Percentiles rank a stretch among this genome's conserved stretches.
Conservation (phyloP, 1,139 yeast genomes). For the Debaryomycetaceae sp. region DNA sequence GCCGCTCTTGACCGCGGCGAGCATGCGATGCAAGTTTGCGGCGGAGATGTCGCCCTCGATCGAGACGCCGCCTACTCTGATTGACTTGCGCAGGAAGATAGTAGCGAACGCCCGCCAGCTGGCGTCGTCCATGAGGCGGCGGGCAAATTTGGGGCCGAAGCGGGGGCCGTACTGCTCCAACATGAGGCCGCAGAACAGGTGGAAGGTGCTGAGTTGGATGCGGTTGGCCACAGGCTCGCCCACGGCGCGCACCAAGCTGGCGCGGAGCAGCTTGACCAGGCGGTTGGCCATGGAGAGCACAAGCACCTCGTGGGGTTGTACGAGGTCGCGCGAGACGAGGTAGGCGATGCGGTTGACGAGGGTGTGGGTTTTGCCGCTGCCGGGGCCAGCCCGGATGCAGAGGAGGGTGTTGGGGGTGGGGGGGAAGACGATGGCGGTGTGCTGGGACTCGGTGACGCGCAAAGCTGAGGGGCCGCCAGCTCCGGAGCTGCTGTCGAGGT, state of each 20-base stretch:
- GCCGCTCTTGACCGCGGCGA: conserved; percentile 30
- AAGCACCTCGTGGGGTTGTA: conserved; percentile 51
- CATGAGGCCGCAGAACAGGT: conserved; percentile 52
- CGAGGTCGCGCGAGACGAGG: conserved; percentile 32
- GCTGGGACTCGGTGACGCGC: conserved; percentile 36
- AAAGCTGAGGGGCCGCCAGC: too few relatives aligned
- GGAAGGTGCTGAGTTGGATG: conserved; percentile 56
- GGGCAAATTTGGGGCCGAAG: conserved; percentile 16
- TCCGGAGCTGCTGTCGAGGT: too few relatives aligned
- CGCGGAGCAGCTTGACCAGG: conserved; percentile 52
- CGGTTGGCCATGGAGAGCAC: conserved; percentile 69
- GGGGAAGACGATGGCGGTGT: conserved; percentile 30
- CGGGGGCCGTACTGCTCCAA: conserved; percentile 34
- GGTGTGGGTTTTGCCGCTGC: conserved; percentile 71
- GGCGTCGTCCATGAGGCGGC: conserved; percentile 45
- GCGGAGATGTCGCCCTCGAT: conserved; percentile 24
- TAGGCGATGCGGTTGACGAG: conserved; percentile 51
- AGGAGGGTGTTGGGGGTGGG: conserved; percentile 34
- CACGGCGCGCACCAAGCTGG: conserved; percentile 28
- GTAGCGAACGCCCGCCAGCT: conserved; percentile 45
- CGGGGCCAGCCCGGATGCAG: conserved; percentile 65
- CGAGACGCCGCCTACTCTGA: conserved; percentile 19
- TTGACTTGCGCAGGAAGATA: conserved; percentile 26
- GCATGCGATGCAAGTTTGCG: conserved; percentile 26
- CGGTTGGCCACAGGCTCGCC: conserved; percentile 27